Base-by-base conservation (phyloP, 2,329 filamentous ascomycete genomes). In the Fusarium dimerum region DNA sequence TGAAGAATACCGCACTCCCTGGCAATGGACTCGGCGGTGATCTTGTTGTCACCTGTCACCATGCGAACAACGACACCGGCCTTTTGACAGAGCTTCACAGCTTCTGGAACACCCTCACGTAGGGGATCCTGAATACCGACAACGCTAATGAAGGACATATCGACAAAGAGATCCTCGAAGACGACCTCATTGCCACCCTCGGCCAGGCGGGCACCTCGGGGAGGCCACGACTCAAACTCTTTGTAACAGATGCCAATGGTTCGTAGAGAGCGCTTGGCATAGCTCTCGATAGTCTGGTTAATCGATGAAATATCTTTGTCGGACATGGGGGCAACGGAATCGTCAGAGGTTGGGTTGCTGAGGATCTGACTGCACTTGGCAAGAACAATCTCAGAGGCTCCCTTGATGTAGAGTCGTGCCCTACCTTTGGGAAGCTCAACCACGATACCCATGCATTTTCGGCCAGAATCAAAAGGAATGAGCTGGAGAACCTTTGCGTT, bases 181-280 rank as follows among this genome's bases (percentile, higher is more conserved):
- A 78, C 72, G n/a, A 85, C 79, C 50, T 87, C 81, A 62, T 78
- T 78, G 68, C 87, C 78, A 20, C 75, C 77, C 40, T 81, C 80
- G n/a, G 70, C 69, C 5, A 75, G 77, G 45, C 76, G 82, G 15
- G 80, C 82, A 44, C 81, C 79, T 54, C 77, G 81, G 5, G 91
- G 91, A 32, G 92, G 92, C 92, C 92, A 96, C 48, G 83, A 81
- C 20, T 89, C 83, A 60, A 94, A 96, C 63, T 96, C 92, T 50
- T 86, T 87, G 72, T 91, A 95, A 48, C 91, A 79, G 57, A 96
- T 81, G 41, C 87, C 90, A 61, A 96, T 95, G 2, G 92, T 95
- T 57, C 92, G 84, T 32, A 96, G 79, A 8, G 91, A 95, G 16
- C 87, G 82, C 26, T 82, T 84, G 10, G 92, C 92, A 67, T 96